Evolutionary conservation across 805 yeast genomes (phyloP), one percentile per base, ranked within the genome.

Genomic region (Metschnikowia baotianmanensis): DNA sequence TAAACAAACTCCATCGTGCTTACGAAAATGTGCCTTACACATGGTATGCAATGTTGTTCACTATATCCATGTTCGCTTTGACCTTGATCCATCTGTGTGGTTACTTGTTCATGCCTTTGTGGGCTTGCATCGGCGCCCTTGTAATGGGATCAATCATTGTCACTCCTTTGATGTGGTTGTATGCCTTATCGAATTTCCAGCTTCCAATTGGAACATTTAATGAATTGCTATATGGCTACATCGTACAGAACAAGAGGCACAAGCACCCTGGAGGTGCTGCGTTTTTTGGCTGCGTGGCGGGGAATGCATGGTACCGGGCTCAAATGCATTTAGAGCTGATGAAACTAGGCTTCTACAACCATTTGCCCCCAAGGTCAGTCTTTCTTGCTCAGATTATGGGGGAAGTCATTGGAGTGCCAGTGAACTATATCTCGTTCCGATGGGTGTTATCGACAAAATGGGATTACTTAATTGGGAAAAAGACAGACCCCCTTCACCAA

Each of bases 301-400:
- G 79, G 1, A 71, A 75, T 50, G 75, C 77, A 2, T 72, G 77
- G 77, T 72, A 72, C 43, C 49, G 78, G 24, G 76, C 78, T 0
- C 78, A 74, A 47, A 71, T 55, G 42, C 58, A 57, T 42, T 46
- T 59, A 42, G 57, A 57, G 30, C 54, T 56, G 52, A 69, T 71
- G 61, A 71, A 75, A 47, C 58, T 76, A 5, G 82, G 80, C 1
- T 74, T 74, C 47, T 77, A 77, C 58, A 75, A 72, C 55, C 72
- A 72, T 46, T 52, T 77, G 12, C 79, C 81, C 0, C 82, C 82
- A 1, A 65, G 59, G 25, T 55, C 64, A 2, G 73, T 77, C 7
- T 77, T 78, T 45, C 59, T 72, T 30, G 73, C 77, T 0, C 82
- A 77, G 49, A 47, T 77, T 4, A 65, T 70, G 48, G 82, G 82